Evolutionary conservation across 129 eudicot species (phyloP).

Genomic region (Chrysanthemum makinoi): DNA sequence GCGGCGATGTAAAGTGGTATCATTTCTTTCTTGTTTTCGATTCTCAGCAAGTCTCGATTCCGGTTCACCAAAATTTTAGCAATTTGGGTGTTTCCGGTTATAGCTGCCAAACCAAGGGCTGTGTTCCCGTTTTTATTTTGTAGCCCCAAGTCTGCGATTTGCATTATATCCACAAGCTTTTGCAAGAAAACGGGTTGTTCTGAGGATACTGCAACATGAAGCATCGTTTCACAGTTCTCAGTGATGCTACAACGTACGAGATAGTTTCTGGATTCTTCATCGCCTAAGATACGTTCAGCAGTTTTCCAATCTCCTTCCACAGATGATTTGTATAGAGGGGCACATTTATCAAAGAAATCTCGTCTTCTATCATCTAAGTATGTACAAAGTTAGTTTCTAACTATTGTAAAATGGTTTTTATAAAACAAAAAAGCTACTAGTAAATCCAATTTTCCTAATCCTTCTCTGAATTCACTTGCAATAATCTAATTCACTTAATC

Average conservation of each 20-base stretch:
- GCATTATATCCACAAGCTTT: conserved; percentile 23
- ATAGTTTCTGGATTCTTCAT: no score
- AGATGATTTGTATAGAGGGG: conserved; percentile 28
- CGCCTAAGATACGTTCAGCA: conserved; percentile 12
- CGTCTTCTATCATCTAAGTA: not conserved
- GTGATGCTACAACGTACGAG: not conserved
- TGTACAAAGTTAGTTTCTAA: no score
- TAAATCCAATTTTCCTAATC: no score
- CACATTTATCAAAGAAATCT: conserved; percentile 17
- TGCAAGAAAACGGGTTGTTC: conserved; percentile 22
- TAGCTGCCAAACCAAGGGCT: conserved; percentile 46
- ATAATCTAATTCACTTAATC: no score
- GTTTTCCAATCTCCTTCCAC: conserved; percentile 30
- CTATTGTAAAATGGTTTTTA: no score
- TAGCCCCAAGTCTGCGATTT: not conserved
- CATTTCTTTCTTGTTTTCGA: conserved; percentile 12
- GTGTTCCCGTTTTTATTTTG: conserved; percentile 33
- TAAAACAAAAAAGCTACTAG: no score
- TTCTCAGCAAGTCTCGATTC: conserved; percentile 11
- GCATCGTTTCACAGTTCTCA: conserved; percentile 8
- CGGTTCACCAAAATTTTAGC: conserved; percentile 26
- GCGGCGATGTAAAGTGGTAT: conserved; percentile 41
- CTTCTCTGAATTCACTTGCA: no score
- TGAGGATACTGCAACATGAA: conserved; percentile 44
- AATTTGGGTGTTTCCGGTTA: conserved; percentile 26